Conservation (phyloP, 441 rosid species). For the Hura crepitans region DNA sequence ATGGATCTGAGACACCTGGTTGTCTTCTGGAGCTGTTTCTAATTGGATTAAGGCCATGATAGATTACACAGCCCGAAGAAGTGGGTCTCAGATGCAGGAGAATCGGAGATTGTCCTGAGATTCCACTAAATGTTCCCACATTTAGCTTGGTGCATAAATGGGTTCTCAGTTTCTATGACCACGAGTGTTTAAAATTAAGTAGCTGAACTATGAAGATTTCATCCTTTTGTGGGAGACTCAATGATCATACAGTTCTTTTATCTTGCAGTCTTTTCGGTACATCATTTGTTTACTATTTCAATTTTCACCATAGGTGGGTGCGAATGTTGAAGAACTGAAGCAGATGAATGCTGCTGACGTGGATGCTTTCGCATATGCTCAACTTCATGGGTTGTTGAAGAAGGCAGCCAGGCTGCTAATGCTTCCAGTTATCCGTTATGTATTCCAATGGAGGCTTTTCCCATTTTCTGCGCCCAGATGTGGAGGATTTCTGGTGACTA, state of each 20-base stretch:
- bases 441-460: slow-evolving; percentile 5
- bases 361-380: slow-evolving; percentile 3
- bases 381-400: slow-evolving; percentile 11
- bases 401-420: slow-evolving; percentile 23
- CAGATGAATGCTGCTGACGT: neutral
- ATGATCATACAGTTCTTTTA: neutral
- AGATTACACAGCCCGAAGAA: neutral
- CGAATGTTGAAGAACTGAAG: slow-evolving; percentile 8
- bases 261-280: neutral
- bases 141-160: neutral
- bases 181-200: neutral
- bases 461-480: slow-evolving; percentile 9
- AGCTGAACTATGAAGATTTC: neutral
- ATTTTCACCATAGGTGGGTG: slow-evolving; percentile 18
- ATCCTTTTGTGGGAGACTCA: neutral
- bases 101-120: neutral
- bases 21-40: neutral
- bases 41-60: neutral
- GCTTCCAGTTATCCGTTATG: slow-evolving; percentile 13
- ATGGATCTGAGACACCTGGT: neutral
- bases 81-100: neutral
- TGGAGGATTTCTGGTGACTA: slow-evolving; percentile 13
- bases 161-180: neutral
- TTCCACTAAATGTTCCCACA: neutral
- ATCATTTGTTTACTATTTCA: neutral